These are phyloP conservation scores for Lactarius indigo DNA, from an alignment of 768 basidiomycete species.

Conservation along the genomic window DNA sequence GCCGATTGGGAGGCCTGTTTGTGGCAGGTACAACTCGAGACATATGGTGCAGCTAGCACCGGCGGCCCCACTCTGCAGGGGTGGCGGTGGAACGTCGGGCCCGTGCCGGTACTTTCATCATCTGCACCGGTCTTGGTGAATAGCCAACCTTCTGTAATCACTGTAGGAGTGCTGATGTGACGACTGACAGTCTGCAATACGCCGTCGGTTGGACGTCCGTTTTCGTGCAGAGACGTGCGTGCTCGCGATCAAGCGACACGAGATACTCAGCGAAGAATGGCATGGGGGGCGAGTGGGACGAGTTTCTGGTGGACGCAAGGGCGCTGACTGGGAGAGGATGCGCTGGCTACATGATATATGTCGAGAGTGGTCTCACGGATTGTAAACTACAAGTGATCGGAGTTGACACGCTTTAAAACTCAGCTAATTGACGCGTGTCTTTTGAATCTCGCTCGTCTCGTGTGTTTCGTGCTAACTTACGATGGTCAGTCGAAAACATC, in stretches of 20 bases:
- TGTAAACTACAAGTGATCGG: constrained; percentile 13
- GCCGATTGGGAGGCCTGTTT: constrained; percentile 63
- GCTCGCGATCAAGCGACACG: constrained; percentile 41
- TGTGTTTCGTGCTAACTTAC: background rate
- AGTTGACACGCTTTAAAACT: constrained; percentile 28
- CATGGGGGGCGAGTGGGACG: constrained; percentile 6
- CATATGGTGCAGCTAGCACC: constrained; percentile 39
- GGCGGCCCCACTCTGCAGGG: constrained; percentile 29
- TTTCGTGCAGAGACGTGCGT: constrained; percentile 55
- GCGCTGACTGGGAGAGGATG: constrained; percentile 37
- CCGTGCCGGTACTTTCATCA: background rate
- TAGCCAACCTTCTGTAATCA: background rate
- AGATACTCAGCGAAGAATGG: constrained; percentile 33
- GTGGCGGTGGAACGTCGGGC: constrained; percentile 21
- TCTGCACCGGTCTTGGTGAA: constrained; percentile 10
- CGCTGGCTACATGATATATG: constrained; percentile 60
- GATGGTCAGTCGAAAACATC: background rate
- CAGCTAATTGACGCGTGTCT: constrained; percentile 23
- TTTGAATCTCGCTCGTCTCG: background rate
- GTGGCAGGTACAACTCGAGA: constrained; percentile 61
- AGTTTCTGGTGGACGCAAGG: constrained; percentile 31
- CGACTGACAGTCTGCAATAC: constrained; percentile 37
- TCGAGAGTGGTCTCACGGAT: constrained; percentile 35
- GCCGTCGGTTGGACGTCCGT: constrained; percentile 44
- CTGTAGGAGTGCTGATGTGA: constrained; percentile 6